These are phyloP conservation scores for Xerocomus brunneocitrinus DNA, from an alignment of 768 basidiomycete species.

Conservation along the genomic window DNA sequence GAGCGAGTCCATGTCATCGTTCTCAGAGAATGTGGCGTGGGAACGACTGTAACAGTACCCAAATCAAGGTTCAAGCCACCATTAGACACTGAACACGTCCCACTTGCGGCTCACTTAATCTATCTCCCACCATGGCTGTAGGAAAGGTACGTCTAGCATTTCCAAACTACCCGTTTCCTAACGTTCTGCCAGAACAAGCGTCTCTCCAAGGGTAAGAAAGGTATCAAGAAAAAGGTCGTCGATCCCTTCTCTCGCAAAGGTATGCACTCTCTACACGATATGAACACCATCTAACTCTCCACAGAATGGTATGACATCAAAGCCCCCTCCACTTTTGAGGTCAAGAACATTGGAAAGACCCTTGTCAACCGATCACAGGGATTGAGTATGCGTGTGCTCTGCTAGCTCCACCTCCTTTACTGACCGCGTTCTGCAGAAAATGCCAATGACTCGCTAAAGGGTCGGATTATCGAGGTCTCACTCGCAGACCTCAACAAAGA, in stretches of 20 bases:
- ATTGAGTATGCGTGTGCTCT: slow-evolving; percentile 66
- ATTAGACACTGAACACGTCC: slow-evolving; percentile 28
- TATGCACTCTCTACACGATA: slow-evolving; percentile 29
- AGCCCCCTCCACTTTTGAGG: slow-evolving; percentile 96
- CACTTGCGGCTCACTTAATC: slow-evolving; percentile 39
- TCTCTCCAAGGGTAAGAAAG: slow-evolving; percentile 97
- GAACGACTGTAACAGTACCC: slow-evolving; percentile 37
- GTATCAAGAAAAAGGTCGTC: slow-evolving; percentile 99
- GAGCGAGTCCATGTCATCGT: slow-evolving; percentile 42
- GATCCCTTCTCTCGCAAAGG: slow-evolving; percentile 99
- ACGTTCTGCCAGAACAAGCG: slow-evolving; percentile 77
- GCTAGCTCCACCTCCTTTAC: not conserved
- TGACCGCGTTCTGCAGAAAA: slow-evolving; percentile 60
- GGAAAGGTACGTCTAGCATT: slow-evolving; percentile 60
- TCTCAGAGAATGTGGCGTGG: slow-evolving; percentile 34
- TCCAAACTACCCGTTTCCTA: not conserved
- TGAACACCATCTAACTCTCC: not conserved
- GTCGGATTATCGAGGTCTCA: slow-evolving; percentile 93
- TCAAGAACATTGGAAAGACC: slow-evolving; percentile 96
- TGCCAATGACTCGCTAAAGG: slow-evolving; percentile 96
- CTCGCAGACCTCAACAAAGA: slow-evolving; percentile 98
- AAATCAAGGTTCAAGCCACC: slow-evolving; percentile 63
- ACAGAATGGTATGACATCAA: slow-evolving; percentile 99
- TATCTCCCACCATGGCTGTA: slow-evolving; percentile 69
- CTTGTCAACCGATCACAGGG: slow-evolving; percentile 97